These are phyloP conservation scores for Sphaerulina vaccinii DNA, from an alignment of 2,329 filamentous ascomycete species.

Conservation along the genomic window DNA sequence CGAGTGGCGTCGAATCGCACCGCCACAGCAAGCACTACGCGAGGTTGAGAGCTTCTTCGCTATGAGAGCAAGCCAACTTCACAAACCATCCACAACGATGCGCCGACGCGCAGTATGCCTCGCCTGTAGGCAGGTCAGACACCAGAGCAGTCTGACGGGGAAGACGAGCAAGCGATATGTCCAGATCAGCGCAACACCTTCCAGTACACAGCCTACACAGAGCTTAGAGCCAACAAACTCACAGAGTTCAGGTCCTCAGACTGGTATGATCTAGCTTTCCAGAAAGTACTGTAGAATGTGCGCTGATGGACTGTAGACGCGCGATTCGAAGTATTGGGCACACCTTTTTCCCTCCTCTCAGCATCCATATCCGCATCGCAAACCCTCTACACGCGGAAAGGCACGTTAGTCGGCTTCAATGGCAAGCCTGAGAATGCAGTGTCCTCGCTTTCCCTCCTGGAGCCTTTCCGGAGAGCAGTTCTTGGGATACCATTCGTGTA, in stretches of 20 bases:
- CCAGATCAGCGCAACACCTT: slow-evolving; percentile 48
- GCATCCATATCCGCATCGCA: slow-evolving; percentile 91
- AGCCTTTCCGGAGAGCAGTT: slow-evolving; percentile 74
- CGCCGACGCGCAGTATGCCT: slow-evolving; percentile 33
- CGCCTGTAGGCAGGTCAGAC: slow-evolving; percentile 27
- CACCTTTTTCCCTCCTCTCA: slow-evolving; percentile 89
- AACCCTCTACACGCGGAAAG: slow-evolving; percentile 85
- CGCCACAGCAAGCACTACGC: no score
- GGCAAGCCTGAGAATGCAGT: slow-evolving; percentile 90
- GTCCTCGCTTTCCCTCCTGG: slow-evolving; percentile 83
- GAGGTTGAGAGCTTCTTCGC: no score
- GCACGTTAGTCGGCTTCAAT: slow-evolving; percentile 84
- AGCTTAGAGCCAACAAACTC: slow-evolving; percentile 35
- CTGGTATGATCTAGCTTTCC: slow-evolving; percentile 18
- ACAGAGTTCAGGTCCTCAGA: slow-evolving; percentile 22
- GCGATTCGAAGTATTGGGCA: slow-evolving; percentile 87
- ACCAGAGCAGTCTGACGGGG: slow-evolving; percentile 13
- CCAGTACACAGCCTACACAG: slow-evolving; percentile 41
- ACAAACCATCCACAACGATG: no score
- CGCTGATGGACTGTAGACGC: slow-evolving; percentile 63
- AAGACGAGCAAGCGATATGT: slow-evolving; percentile 38
- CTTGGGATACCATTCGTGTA: slow-evolving; percentile 94
- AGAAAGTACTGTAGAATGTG: background rate
- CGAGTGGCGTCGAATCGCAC: background rate
- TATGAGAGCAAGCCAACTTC: no score